Percentiles rank a stretch among this genome's conserved stretches.
Conservation (phyloP, 352 stramenopile genomes). For the Globisporangium carolinianum region DNA sequence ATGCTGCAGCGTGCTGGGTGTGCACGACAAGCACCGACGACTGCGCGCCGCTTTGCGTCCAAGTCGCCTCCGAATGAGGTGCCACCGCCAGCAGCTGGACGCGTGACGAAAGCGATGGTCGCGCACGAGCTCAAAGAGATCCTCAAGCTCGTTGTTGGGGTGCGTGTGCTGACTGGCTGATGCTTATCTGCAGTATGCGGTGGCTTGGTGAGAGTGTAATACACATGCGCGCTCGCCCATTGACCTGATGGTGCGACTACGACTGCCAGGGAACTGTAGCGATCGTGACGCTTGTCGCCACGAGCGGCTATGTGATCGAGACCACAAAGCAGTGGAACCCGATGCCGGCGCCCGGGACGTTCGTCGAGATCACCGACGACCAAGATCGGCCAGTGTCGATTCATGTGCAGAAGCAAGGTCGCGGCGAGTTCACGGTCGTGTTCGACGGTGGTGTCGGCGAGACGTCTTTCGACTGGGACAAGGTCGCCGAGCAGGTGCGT, state of each 20-base stretch:
- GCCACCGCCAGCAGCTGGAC: neutral
- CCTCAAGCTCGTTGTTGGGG: constrained; percentile 52
- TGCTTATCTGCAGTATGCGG: too few species aligned
- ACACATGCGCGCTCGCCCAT: too few species aligned
- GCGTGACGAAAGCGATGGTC: constrained; percentile 39
- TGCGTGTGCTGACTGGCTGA: constrained; percentile 10
- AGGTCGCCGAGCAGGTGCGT: constrained; percentile 37
- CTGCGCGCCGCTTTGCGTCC: constrained; percentile 8
- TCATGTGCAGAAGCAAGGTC: constrained; percentile 43
- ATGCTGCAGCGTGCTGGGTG: neutral
- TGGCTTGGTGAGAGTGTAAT: too few species aligned
- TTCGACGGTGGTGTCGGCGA: constrained; percentile 75
- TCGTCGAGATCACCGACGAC: constrained; percentile 34
- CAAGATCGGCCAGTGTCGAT: constrained; percentile 34
- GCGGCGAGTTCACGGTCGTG: constrained; percentile 51
- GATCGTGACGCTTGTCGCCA: constrained; percentile 33
- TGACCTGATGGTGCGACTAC: too few species aligned
- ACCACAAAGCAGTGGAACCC: constrained; percentile 55
- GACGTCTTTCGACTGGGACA: constrained; percentile 82
- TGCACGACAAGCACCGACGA: too few species aligned
- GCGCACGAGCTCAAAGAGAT: constrained; percentile 50
- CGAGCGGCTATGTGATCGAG: constrained; percentile 64
- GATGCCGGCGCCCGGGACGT: constrained; percentile 32
- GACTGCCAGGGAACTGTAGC: constrained; percentile 27
- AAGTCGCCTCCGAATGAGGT: constrained; percentile 4